Conservation (phyloP, 148 eudicot species). For the Chenopodium quinoa region DNA sequence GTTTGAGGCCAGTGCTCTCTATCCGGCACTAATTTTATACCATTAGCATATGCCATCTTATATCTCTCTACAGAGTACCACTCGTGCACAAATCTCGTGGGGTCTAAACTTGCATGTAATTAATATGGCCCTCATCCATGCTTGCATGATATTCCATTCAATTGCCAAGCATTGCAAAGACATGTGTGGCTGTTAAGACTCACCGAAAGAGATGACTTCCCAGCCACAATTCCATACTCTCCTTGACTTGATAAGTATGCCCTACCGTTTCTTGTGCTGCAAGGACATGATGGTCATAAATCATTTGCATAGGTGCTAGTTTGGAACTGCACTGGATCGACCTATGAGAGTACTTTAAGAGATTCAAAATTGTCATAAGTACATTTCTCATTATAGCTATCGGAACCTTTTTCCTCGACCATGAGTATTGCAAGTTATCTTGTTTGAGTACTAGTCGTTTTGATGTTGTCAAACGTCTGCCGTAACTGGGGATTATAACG, state of each 20-base stretch:
- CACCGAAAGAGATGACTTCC: not conserved
- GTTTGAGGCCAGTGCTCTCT: not conserved
- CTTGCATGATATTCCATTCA: not conserved
- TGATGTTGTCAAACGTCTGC: too few relatives aligned
- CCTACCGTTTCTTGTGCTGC: not conserved
- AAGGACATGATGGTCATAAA: too few relatives aligned
- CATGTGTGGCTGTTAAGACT: not conserved
- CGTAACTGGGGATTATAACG: too few relatives aligned
- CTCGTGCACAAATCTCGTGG: not conserved
- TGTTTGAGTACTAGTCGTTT: too few relatives aligned
- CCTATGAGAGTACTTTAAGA: too few relatives aligned
- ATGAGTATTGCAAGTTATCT: too few relatives aligned
- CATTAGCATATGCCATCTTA: not conserved
- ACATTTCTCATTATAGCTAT: too few relatives aligned
- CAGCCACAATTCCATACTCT: not conserved
- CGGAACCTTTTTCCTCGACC: too few relatives aligned
- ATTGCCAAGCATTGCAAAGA: not conserved
- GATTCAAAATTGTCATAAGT: too few relatives aligned
- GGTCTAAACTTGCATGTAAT: not conserved
- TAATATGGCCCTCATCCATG: slow-evolving; percentile 3
- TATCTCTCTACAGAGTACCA: slow-evolving; percentile 3
- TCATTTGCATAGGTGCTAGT: too few relatives aligned
- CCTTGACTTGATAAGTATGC: not conserved
- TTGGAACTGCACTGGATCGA: too few relatives aligned
- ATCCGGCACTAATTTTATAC: not conserved